Evolutionary conservation across 1,139 yeast genomes (phyloP), one percentile per base, ranked within the genome.

Genomic region (Pichia inconspicua): DNA sequence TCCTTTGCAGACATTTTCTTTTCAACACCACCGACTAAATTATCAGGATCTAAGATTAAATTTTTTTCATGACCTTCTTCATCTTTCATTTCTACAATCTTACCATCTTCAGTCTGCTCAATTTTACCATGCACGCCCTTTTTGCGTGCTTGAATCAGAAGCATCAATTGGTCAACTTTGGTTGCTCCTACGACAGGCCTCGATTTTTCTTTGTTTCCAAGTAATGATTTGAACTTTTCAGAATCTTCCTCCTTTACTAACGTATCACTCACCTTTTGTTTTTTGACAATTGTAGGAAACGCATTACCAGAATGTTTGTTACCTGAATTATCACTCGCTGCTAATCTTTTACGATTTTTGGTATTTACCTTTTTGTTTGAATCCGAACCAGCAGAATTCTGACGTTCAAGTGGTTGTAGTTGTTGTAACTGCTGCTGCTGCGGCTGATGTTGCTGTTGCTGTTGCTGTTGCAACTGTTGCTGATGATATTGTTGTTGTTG

Each of bases 161-260:
- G 72, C 96, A 89, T 87, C 60, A 89, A 69, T 59, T 84, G 94
- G 65, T 89, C 97, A 40, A 89, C 87, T 61, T 84, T 84, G 0
- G 96, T 87, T 2, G 92, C 89, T 0, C 96, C 96, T 15, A 87
- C 66, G 34, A 82, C 68, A 5, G 90, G 90, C 44, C 83, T 69
- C 2, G 81, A 82, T 59, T 79, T 82, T 43, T 78, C 84, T 4
- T 70, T 64, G 48, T 69, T 70, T 22, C 22, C 22, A 22, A 22
- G 22, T 5, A 22, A 22, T 22, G 70, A 70, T 40, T 34, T 34
- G 22, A 34, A 12, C 2, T 7, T 30, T 12, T 30, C 12, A 2
- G 7, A 4, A 12, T 5, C n/a, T 14, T 30, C n/a, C 14, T 12
- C n/a, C 14, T 11, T 14, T 30, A 11, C n/a, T 12, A 14, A 10